Percentiles rank a stretch among this genome's conserved stretches.
Conservation (phyloP, 1,139 yeast species). For the Taiozyma sp. region DNA sequence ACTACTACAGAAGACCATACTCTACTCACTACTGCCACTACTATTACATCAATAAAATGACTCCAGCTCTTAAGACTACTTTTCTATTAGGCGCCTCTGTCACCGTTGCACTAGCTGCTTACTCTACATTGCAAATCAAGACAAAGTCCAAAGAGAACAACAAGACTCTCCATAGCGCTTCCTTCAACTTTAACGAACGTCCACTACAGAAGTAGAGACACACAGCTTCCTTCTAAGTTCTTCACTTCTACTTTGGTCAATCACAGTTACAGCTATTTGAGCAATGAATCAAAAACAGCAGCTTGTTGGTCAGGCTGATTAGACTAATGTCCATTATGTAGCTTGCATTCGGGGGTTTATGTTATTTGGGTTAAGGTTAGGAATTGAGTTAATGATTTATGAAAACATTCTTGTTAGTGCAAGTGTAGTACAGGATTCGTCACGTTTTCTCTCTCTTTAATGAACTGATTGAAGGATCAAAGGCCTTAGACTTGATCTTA, state of each 20-base stretch:
- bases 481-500: no score
- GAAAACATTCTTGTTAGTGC: neutral
- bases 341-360: neutral
- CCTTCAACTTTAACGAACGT: neutral
- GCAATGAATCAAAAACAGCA: neutral
- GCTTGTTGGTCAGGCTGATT: neutral
- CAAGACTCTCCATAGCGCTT: conserved; percentile 1
- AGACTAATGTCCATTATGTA: neutral
- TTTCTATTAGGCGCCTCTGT: neutral
- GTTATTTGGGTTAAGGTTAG: neutral
- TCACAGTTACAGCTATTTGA: neutral
- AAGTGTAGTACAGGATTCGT: neutral
- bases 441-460: neutral
- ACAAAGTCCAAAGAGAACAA: conserved; percentile 20
- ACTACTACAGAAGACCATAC: neutral
- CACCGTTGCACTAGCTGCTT: conserved; percentile 13
- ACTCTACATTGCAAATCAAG: conserved; percentile 17
- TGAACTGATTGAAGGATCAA: no score
- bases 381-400: neutral
- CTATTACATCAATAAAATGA: neutral
- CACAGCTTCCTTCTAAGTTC: neutral
- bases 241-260: neutral
- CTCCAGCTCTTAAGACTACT: neutral
- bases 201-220: neutral
- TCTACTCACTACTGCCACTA: neutral